phyloP scores from a whole-genome alignment of 2,329 filamentous ascomycete genomes.

The Pleurostoma richardsiae region DNA sequence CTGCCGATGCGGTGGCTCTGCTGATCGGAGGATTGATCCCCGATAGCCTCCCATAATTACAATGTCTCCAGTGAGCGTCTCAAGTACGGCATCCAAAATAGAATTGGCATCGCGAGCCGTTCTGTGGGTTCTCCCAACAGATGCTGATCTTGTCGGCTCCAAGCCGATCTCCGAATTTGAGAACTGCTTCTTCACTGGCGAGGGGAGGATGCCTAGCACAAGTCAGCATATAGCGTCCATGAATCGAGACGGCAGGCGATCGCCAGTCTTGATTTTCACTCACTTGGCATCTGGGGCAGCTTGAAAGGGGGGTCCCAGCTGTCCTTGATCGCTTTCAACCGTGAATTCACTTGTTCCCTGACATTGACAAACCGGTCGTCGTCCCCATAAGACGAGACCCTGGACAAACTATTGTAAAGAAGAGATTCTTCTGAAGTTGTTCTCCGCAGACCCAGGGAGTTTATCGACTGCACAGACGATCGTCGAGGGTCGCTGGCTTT shows the following conservation, averaged over 20 bases:
- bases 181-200: constrained; percentile 19
- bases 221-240: constrained; percentile 6
- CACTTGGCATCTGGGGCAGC: constrained; percentile 54
- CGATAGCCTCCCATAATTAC: constrained; percentile 88
- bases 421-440: constrained; percentile 75
- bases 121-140: constrained; percentile 13
- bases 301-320: constrained; percentile 77
- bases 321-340: constrained; percentile 86
- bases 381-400: constrained; percentile 79
- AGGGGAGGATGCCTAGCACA: constrained; percentile 15
- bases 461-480: constrained; percentile 8
- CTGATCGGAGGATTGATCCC: constrained; percentile 82
- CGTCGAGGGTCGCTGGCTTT: too few species aligned
- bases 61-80: constrained; percentile 73
- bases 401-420: constrained; percentile 69
- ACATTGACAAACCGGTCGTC: constrained; percentile 76
- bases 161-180: constrained; percentile 3
- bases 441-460: constrained; percentile 42
- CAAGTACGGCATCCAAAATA: constrained; percentile 51
- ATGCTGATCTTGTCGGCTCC: constrained; percentile 8
- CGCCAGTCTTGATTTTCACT: constrained; percentile 21
- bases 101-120: constrained; percentile 14
- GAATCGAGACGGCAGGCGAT: not conserved
- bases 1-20: constrained; percentile 76
- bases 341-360: constrained; percentile 79